Percentiles rank a stretch among this genome's conserved stretches.
phyloP scores from a whole-genome alignment of 305 asterid species.

The Euphrasia arctica region DNA sequence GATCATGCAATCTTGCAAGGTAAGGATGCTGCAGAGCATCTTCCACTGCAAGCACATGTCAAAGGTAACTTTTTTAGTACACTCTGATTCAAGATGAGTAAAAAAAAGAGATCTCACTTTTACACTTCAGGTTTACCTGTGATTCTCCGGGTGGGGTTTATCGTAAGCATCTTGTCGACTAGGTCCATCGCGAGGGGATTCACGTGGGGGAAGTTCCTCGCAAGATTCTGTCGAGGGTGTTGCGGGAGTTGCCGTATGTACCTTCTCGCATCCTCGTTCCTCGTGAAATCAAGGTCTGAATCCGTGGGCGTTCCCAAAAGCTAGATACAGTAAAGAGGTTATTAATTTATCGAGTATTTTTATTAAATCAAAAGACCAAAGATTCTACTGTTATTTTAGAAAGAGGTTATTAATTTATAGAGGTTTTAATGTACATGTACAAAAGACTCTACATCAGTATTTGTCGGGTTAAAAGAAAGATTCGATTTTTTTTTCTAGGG shows the following conservation, averaged over 20 bases:
- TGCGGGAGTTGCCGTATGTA: constrained; percentile 79
- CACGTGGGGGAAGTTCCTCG: constrained; percentile 69
- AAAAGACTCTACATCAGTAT: no score
- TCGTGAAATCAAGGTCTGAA: constrained; percentile 63
- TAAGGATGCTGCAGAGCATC: constrained; percentile 83
- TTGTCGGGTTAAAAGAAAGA: no score
- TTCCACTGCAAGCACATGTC: constrained; percentile 52
- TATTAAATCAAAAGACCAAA: no score
- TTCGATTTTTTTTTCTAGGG: no score
- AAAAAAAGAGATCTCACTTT: background rate
- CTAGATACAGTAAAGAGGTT: constrained; percentile 26
- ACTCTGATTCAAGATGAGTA: background rate
- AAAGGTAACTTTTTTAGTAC: background rate
- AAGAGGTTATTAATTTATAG: no score
- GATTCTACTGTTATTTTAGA: no score
- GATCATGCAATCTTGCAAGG: constrained; percentile 71
- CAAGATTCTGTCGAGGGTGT: constrained; percentile 73
- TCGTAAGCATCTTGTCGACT: constrained; percentile 79
- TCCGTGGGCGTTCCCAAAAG: constrained; percentile 94
- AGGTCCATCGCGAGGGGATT: constrained; percentile 87
- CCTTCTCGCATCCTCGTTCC: constrained; percentile 80
- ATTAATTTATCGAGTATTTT: no score
- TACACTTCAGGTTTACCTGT: constrained; percentile 44
- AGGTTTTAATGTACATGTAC: no score
- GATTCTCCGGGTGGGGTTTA: constrained; percentile 80